Conservation (phyloP, 176 grass and related monocot species). For the Saccharum spontaneum region DNA sequence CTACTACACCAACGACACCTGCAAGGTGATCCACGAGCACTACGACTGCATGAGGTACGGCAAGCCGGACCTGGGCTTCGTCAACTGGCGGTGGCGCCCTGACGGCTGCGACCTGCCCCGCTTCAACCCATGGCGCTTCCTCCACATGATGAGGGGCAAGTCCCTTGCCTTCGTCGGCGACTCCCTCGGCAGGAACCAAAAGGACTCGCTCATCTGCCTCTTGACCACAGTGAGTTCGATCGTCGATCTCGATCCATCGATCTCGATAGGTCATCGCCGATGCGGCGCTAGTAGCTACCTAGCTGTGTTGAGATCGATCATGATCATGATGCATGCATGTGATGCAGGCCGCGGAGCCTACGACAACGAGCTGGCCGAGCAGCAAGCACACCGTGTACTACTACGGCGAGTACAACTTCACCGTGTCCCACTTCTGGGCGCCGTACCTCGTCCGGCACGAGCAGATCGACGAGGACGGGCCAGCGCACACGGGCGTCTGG, state of each 20-base stretch:
- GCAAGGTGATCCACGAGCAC: constrained; percentile 59
- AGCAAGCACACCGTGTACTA: constrained; percentile 3
- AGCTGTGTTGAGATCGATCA: too few relatives aligned
- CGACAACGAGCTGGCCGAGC: neutral
- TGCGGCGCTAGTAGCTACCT: too few relatives aligned
- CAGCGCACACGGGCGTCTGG: constrained; percentile 31
- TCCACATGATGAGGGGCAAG: constrained; percentile 35
- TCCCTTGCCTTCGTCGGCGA: constrained; percentile 67
- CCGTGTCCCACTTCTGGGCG: constrained; percentile 45
- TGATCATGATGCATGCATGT: too few relatives aligned
- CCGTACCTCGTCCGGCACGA: constrained; percentile 47
- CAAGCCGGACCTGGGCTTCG: constrained; percentile 57
- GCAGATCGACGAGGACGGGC: constrained; percentile 11
- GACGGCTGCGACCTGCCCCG: constrained; percentile 52
- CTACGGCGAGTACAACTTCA: constrained; percentile 44
- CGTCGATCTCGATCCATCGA: neutral
- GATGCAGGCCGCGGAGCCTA: neutral
- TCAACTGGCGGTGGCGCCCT: constrained; percentile 52
- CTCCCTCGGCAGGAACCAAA: constrained; percentile 70
- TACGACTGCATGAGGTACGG: constrained; percentile 70
- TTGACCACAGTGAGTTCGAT: constrained; percentile 28
- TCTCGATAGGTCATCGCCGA: too few relatives aligned
- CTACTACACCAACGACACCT: constrained; percentile 65
- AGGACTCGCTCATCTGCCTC: constrained; percentile 74
- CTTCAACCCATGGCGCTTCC: constrained; percentile 50